Percentiles rank a stretch among this genome's conserved stretches.
phyloP scores from a whole-genome alignment of 345 rosid genomes.

The Iberis pinnata region DNA sequence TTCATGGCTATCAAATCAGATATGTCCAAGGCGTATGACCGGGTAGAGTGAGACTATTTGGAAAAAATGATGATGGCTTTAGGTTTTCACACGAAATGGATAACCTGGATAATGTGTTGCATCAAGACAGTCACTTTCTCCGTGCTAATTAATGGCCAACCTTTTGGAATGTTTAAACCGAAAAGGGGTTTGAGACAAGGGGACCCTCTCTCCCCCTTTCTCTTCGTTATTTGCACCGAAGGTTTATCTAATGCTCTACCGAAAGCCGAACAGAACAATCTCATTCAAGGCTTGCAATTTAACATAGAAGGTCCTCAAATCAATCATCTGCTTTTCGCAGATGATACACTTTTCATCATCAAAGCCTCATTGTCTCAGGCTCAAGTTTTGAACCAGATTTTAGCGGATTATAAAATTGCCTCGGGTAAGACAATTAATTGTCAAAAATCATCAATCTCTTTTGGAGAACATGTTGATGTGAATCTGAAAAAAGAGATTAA shows the following conservation, averaged over 20 bases:
- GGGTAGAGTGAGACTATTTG: neutral
- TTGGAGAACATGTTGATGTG: too few relatives aligned
- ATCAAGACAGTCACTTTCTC: neutral
- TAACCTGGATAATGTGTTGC: neutral
- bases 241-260: neutral
- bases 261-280: neutral
- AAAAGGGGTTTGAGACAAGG: neutral
- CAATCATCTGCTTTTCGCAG: too few relatives aligned
- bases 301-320: too few relatives aligned
- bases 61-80: neutral
- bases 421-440: too few relatives aligned
- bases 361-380: too few relatives aligned
- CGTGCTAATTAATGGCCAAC: neutral
- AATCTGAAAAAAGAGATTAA: too few relatives aligned
- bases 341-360: too few relatives aligned
- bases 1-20: neutral
- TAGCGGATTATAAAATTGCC: too few relatives aligned
- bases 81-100: neutral
- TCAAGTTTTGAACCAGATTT: too few relatives aligned
- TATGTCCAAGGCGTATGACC: neutral
- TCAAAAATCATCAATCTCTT: too few relatives aligned
- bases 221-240: neutral
- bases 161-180: neutral
- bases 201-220: neutral
- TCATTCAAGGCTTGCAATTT: neutral